Base-by-base conservation (phyloP, 2,329 filamentous ascomycete genomes). In the Nemania sp. region DNA sequence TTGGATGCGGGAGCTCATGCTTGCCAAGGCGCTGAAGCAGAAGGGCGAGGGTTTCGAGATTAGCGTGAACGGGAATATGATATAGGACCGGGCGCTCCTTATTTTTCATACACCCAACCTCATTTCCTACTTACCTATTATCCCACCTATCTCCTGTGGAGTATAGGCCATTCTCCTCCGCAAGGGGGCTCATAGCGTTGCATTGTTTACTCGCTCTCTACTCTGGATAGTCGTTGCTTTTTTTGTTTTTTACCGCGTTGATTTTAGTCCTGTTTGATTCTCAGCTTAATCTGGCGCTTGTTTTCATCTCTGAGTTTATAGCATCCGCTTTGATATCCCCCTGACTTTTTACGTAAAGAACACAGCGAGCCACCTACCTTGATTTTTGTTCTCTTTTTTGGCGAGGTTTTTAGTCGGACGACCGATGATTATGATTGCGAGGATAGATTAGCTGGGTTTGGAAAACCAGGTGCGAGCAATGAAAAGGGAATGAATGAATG, bases 1-100 rank as follows among this genome's bases (percentile, higher is more conserved):
- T 79, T 99, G 96, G 96, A 97, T 97, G 93, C 87, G 93, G 62
- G 93, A 97, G 85, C 83, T 97, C 69, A 97, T 97, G 93, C 88
- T 97, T 53, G 93, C 93, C 62, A 96, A 96, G 83, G 93, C 93
- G 20, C 83, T 93, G 78, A 92, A 90, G 84, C 91, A 93, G 81
- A 96, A 94, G 86, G 90, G 88, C 54, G 90, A 93, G 74, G 93
- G 93, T 20, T 95, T 92, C 74, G 92, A 94, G 81, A 89, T 96
- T 74, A 92, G 89, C 77, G 89, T 94, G 71, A 95, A 95, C 77
- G 93, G 93, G 52, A 91, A 89, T 80, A 91, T 90, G 88, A 90
- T 92, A 76, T 92, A 80, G 20, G 11, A 47, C n/a, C 22, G 2
- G 41, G 11, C 29, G 2, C 29, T 54, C 18, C 45, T 32, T 29